Base-by-base conservation (phyloP, 2,329 filamentous ascomycete species). In the Exophiala calicioides region DNA sequence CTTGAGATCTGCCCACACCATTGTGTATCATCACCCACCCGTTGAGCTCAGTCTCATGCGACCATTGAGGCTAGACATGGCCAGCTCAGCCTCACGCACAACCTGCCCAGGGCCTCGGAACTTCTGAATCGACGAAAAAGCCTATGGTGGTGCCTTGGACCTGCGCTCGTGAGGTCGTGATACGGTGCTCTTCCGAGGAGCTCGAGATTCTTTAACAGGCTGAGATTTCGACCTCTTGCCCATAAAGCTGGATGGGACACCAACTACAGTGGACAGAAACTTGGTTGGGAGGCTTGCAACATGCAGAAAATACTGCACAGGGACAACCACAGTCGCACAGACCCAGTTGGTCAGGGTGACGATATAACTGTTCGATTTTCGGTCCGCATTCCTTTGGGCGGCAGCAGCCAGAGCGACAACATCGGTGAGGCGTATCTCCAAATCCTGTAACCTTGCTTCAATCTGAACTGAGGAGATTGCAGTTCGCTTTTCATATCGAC, bases 401-500 rank as follows among this genome's bases (percentile, higher is more conserved):
- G 85, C 86, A 0, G 86, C 86, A 2, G 88, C 88, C n/a, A 96
- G 73, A 1, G 86, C 80, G 34, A 95, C 77, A 3, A 88, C 85
- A 60, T 95, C 90, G 52, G 84, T 81, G 10, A 94, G 67, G 26
- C 85, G 78, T 1, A 75, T 72, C 55, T 95, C 86, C 3, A 95
- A 73, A 15, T 82, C 78, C 30, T 81, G 78, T 47, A 96, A 79
- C 18, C 86, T 80, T 6, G 82, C 79, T 55, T 95, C 89, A 2
- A 84, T 88, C 61, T 91, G 85, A 44, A 85, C 77, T 7, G 86
- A 79, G 20, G 90, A 78, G 5, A 90, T 74, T 0, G 85, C 85
- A 3, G 86, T 82, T 59, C 90, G 87, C 70, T 95, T 96, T 70
- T 97, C 91, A 60, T 95, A 95, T 26, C 89, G 82, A 15, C 91